Evolutionary conservation across 208 protist genomes (phyloP), one percentile per base, ranked within the genome.

Genomic region (Trypanosoma avium): DNA sequence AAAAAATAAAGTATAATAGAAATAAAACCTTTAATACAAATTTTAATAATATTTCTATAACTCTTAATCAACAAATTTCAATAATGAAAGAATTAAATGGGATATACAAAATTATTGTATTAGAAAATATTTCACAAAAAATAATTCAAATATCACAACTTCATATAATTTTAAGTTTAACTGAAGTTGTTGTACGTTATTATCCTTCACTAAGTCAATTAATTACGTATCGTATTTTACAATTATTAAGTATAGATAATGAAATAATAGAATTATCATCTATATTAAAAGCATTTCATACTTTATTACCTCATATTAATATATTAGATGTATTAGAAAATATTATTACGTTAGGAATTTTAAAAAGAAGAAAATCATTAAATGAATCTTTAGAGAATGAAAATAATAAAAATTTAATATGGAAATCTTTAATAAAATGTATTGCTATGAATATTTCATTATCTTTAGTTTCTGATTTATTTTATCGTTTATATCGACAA

Each of bases 401-500:
- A 32, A 26, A 42, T 45, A 9, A 12, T 6, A 7, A 1, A 1
- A 35, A 0, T 6, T 19, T 17, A 35, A 13, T 36, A 8, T 38
- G 15, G 22, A 21, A 8, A 26, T 46, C 53, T 3, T 38, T 73
- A 19, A 42, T 61, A 8, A 67, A 60, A 46, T 73, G 67, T 61
- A 7, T 73, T 4, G 49, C 53, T 3, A 43, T 56, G 53, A 58
- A 73, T 61, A 21, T 73, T 50, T 42, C 42, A 1, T 3, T 12
- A n/a, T 38, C 4, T 47, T 26, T 29, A 1, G n/a, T 60, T 52
- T 33, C 67, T 24, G 12, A 1, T 15, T 9, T 73, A 15, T 73
- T 66, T 67, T 30, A 46, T 45, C 67, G 67, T 32, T 29, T 73
- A 8, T 35, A 47, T n/a, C 57, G 67, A 24, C 57, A 73, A 29